Evolutionary conservation across 306 rosid genomes (phyloP).

Genomic region (Gleditsia sinensis): DNA sequence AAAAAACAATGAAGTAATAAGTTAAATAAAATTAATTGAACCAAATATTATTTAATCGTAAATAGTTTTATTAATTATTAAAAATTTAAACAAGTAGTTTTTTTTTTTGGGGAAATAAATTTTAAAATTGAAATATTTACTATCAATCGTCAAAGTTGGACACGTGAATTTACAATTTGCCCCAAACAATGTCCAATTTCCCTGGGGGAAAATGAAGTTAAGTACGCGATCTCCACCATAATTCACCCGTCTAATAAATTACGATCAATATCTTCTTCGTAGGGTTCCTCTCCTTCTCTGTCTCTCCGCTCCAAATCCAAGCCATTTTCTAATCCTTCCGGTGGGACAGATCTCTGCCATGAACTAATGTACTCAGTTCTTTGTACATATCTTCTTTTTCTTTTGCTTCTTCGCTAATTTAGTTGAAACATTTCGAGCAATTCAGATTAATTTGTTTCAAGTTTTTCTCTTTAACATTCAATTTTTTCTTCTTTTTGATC

Average conservation of each 20-base stretch:
- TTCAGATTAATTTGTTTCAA: slow-evolving; percentile 35
- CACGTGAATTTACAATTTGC: not conserved
- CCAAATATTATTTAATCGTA: too few species aligned
- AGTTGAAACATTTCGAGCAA: slow-evolving; percentile 41
- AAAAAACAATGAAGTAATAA: too few species aligned
- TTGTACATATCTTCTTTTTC: slow-evolving; percentile 48
- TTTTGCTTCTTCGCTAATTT: slow-evolving; percentile 22
- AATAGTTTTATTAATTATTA: too few species aligned
- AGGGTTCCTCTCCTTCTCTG: slow-evolving; percentile 58
- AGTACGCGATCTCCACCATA: slow-evolving; percentile 27
- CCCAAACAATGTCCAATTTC: not conserved
- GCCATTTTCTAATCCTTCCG: slow-evolving; percentile 23
- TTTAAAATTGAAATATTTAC: too few species aligned
- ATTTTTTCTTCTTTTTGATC: slow-evolving; percentile 33
- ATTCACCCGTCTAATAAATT: slow-evolving; percentile 23
- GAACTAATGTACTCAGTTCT: slow-evolving; percentile 36
- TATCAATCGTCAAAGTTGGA: too few species aligned
- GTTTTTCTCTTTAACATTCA: slow-evolving; percentile 30
- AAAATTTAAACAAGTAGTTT: too few species aligned
- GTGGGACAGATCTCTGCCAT: slow-evolving; percentile 27
- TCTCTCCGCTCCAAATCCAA: slow-evolving; percentile 46
- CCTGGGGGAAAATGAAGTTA: not conserved
- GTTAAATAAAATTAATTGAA: too few species aligned
- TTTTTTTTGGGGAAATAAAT: too few species aligned
- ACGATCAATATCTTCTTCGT: slow-evolving; percentile 51